These are phyloP conservation scores for Acephala macrosclerotiorum DNA, from an alignment of 2,329 filamentous ascomycete genomes.

Conservation along the genomic window DNA sequence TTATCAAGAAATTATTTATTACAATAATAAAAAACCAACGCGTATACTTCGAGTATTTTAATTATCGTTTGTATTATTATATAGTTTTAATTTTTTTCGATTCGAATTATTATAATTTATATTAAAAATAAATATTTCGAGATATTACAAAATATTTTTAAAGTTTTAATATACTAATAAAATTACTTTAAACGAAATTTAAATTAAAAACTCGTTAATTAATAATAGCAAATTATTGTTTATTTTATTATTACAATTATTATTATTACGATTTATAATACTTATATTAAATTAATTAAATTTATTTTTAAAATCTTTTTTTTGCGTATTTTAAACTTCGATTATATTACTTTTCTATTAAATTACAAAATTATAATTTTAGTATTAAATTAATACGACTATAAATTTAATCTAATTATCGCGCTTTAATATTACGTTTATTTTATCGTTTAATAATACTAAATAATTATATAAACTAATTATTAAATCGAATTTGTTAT, in stretches of 20 bases:
- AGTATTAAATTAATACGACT: too few species aligned
- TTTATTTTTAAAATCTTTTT: conserved; percentile 6
- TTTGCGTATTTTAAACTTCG: conserved; percentile 7
- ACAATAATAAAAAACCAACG: conserved; percentile 12
- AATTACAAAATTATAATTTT: too few species aligned
- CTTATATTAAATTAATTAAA: conserved; percentile 11
- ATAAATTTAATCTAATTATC: too few species aligned
- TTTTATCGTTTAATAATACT: too few species aligned
- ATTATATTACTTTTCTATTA: neutral
- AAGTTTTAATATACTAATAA: too few species aligned
- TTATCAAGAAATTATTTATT: conserved; percentile 15
- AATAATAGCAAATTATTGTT: conserved; percentile 12
- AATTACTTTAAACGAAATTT: conserved; percentile 5
- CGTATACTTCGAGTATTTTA: conserved; percentile 16
- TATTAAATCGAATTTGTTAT: too few species aligned
- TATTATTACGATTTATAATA: conserved; percentile 2
- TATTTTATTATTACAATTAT: conserved; percentile 6
- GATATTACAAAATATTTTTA: too few species aligned
- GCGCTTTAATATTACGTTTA: too few species aligned
- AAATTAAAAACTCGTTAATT: conserved; percentile 11
- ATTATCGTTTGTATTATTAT: neutral
- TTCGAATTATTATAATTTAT: too few species aligned
- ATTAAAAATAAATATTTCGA: too few species aligned
- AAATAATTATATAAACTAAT: too few species aligned
- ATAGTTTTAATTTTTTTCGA: too few species aligned